phyloP scores from a whole-genome alignment of 2,329 filamentous ascomycete genomes.

The Cryoendolithus antarcticus region DNA sequence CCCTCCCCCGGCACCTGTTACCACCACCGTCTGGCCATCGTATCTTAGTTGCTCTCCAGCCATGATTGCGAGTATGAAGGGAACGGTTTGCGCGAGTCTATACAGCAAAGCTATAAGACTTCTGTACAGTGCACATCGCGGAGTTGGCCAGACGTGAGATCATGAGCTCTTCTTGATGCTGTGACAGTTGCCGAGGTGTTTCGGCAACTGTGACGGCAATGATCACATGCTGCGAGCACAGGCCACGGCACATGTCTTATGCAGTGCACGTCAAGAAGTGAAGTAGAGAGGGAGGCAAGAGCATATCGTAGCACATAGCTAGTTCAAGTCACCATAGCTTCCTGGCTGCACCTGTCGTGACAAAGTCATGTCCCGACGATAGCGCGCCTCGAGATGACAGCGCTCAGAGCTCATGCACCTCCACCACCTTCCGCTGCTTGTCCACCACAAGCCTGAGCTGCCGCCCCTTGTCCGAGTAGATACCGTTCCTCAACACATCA shows the following conservation, averaged over 20 bases:
- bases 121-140: too few relatives aligned
- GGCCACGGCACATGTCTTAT: too few relatives aligned
- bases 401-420: slow-evolving; percentile 12
- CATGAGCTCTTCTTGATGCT: background rate
- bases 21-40: slow-evolving; percentile 78
- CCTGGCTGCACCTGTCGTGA: background rate
- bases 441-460: slow-evolving; percentile 41
- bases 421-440: slow-evolving; percentile 31
- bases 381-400: background rate
- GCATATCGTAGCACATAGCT: too few relatives aligned
- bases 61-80: slow-evolving; percentile 30
- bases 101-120: too few relatives aligned
- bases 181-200: slow-evolving; percentile 1
- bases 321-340: too few relatives aligned
- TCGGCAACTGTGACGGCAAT: background rate
- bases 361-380: background rate
- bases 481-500: slow-evolving; percentile 35
- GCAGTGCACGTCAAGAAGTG: too few relatives aligned
- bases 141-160: too few relatives aligned
- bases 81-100: too few relatives aligned
- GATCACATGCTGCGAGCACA: too few relatives aligned
- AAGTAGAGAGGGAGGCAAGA: too few relatives aligned
- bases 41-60: slow-evolving; percentile 57
- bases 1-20: slow-evolving; percentile 76
- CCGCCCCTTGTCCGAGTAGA: slow-evolving; percentile 33